phyloP scores from a whole-genome alignment of 768 basidiomycete species.

The Leccinum sublutescens region DNA sequence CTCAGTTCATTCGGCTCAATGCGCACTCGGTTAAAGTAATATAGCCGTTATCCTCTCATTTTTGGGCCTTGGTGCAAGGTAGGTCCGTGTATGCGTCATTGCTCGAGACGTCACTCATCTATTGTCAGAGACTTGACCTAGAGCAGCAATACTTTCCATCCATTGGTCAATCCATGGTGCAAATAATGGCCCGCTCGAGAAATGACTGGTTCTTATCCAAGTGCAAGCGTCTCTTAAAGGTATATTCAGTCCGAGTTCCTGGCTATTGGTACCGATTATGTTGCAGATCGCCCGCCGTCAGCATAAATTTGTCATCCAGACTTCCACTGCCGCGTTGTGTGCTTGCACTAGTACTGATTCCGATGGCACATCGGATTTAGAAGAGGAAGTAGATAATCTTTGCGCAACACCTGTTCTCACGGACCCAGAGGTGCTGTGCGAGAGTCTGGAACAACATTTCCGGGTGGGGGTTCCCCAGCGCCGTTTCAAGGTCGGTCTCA shows the following conservation, averaged over 20 bases:
- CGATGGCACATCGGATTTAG: slow-evolving; percentile 3
- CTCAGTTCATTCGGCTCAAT: slow-evolving; percentile 8
- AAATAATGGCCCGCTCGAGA: slow-evolving; percentile 53
- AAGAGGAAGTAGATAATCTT: slow-evolving; percentile 14
- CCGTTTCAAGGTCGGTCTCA: slow-evolving; percentile 46
- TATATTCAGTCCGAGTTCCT: slow-evolving; percentile 22
- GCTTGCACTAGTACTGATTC: slow-evolving; percentile 12
- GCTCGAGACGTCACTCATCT: slow-evolving; percentile 1
- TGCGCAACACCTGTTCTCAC: slow-evolving; percentile 18
- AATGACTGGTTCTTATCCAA: slow-evolving; percentile 45
- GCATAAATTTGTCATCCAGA: slow-evolving; percentile 27
- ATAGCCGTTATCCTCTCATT: slow-evolving; percentile 73
- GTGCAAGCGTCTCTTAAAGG: slow-evolving; percentile 49
- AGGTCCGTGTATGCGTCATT: slow-evolving; percentile 19
- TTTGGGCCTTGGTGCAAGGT: slow-evolving; percentile 72
- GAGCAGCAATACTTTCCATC: slow-evolving; percentile 50
- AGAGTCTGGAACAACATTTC: slow-evolving; percentile 46
- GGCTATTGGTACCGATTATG: slow-evolving; percentile 13
- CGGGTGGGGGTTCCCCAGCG: slow-evolving; percentile 40
- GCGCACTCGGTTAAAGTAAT: slow-evolving; percentile 3
- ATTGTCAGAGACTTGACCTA: slow-evolving; percentile 51
- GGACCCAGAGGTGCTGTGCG: slow-evolving; percentile 38
- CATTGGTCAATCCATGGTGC: slow-evolving; percentile 48
- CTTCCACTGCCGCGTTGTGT: slow-evolving; percentile 30
- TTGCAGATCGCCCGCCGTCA: slow-evolving; percentile 24